Conservation (phyloP, 306 rosid species). For the Lagenaria siceraria region DNA sequence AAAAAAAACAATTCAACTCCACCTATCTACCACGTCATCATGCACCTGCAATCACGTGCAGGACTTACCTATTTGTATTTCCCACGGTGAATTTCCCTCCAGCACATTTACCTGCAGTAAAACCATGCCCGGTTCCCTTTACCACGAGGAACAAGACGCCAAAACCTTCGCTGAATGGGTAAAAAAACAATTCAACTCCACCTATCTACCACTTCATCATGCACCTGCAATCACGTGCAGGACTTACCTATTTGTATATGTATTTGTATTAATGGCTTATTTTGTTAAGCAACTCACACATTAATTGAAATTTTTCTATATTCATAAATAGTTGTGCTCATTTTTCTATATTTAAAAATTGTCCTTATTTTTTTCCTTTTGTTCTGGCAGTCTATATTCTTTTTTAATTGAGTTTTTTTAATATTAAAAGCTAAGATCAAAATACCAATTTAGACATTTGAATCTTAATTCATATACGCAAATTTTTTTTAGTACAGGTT, state of each 20-base stretch:
- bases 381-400: too few relatives aligned
- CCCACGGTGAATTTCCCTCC: too few relatives aligned
- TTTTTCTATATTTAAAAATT: too few relatives aligned
- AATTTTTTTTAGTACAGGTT: too few relatives aligned
- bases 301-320: too few relatives aligned
- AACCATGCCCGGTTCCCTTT: conserved; percentile 84
- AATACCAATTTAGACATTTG: too few relatives aligned
- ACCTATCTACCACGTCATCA: neutral
- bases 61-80: neutral
- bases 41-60: neutral
- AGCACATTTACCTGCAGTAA: conserved; percentile 81
- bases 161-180: conserved; percentile 87
- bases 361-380: neutral
- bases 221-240: neutral
- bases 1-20: neutral
- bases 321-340: too few relatives aligned
- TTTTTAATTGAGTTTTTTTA: too few relatives aligned
- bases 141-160: conserved; percentile 91
- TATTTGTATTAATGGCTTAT: neutral
- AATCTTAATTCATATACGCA: too few relatives aligned
- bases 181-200: neutral
- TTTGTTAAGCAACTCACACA: neutral
- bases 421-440: too few relatives aligned
- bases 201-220: neutral
- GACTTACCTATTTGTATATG: neutral